Evolutionary conservation across 306 rosid species (phyloP), one percentile per base, ranked within the genome.

Genomic region (Vigna nakashimae): DNA sequence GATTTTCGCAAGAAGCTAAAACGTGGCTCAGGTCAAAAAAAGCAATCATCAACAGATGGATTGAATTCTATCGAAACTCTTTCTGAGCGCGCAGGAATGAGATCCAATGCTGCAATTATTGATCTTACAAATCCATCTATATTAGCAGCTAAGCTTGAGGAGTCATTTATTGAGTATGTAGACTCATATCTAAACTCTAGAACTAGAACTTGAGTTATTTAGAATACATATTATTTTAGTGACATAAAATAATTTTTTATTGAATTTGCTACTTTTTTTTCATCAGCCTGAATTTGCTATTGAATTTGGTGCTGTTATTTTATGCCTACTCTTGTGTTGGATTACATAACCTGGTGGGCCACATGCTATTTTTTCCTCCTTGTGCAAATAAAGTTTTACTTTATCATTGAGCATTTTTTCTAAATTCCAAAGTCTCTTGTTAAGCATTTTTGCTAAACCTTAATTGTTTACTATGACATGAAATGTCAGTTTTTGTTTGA

Each of bases 1-100:
- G 99, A 95, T 85, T 95, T 95, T 82, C 91, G 97, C 46, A 95
- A 91, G 89, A 95, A 95, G 89, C 77, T 95, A 22, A 95, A 92
- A 87, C 96, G 86, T 34, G 86, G 88, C 53, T 86, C 89, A 48
- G 46, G 46, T n/a, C 92, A 83, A 76, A 82, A 81, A 65, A 92
- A 91, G 70, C 84, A 95, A 70, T 73, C 84, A 73, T 72, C 66
- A 70, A 67, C 87, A 58, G 94, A 87, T 82, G 94, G 86, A 58
- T 75, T 95, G 64, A 87, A 85, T 86, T 95, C 99, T 53, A 92
- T 95, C 20, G 98, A 95, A 82, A 83, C 84, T 74, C 97, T 95
- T 60, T 91, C 96, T 16, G 90, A 92, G 86, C 88, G 97, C 74
- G 92, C 97, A 0, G 99, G 99, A 85, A 95, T 95, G 90, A 92